Percentiles rank a stretch among this genome's conserved stretches.
Conservation (phyloP, 2,329 filamentous ascomycete genomes). For the Diaporthe ampelina region DNA sequence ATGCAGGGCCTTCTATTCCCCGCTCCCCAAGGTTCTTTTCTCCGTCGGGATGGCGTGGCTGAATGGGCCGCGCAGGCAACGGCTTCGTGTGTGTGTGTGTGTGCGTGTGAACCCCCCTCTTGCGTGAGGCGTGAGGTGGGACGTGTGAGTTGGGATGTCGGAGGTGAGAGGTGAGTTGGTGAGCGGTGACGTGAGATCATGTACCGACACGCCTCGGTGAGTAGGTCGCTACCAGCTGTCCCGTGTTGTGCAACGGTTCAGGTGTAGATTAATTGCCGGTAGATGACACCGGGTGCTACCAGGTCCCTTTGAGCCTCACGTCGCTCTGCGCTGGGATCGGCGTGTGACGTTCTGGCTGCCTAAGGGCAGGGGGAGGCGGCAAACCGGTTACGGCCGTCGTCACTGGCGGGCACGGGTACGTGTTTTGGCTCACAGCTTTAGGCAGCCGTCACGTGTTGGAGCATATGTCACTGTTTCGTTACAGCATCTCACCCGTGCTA, state of each 20-base stretch:
- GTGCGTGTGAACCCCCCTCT: neutral
- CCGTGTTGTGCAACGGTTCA: neutral
- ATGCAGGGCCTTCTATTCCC: neutral
- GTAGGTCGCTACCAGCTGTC: neutral
- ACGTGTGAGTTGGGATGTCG: conserved; percentile 2
- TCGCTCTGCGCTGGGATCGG: neutral
- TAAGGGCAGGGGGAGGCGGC: neutral
- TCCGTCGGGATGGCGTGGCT: conserved; percentile 11
- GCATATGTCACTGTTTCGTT: conserved; percentile 21
- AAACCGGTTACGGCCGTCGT: conserved; percentile 8
- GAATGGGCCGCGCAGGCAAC: neutral
- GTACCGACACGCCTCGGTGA: too few relatives aligned
- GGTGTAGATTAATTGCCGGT: conserved; percentile 16
- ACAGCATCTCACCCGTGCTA: neutral
- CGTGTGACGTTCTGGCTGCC: conserved; percentile 16
- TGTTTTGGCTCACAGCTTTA: conserved; percentile 26
- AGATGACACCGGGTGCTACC: conserved; percentile 2
- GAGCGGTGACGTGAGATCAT: neutral
- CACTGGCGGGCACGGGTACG: neutral
- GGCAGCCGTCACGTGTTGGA: conserved; percentile 40
- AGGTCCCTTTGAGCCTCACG: neutral
- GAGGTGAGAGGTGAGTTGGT: conserved; percentile 14
- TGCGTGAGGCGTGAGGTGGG: neutral
- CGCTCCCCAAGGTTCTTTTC: neutral
- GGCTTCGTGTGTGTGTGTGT: neutral